phyloP scores from a whole-genome alignment of 768 basidiomycete species.

The Mycena maculata region DNA sequence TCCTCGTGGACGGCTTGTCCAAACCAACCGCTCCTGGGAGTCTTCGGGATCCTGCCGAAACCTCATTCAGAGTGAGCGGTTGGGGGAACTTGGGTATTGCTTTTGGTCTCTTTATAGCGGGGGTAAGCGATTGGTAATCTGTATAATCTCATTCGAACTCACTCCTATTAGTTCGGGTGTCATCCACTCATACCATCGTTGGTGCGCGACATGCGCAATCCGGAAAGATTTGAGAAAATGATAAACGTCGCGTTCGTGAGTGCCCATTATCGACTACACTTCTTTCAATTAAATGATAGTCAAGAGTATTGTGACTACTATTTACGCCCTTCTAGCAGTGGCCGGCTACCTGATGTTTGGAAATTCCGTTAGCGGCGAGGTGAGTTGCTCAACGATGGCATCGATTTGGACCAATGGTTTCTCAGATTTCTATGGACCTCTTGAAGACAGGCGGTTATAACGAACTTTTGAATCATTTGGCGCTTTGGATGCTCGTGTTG shows the following conservation, averaged over 20 bases:
- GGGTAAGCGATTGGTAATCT: slow-evolving; percentile 60
- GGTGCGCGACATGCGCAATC: slow-evolving; percentile 90
- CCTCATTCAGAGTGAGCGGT: slow-evolving; percentile 65
- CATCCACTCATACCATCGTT: slow-evolving; percentile 93
- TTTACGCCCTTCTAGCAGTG: slow-evolving; percentile 77
- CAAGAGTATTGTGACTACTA: slow-evolving; percentile 69
- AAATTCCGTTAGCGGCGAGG: slow-evolving; percentile 81
- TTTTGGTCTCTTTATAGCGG: slow-evolving; percentile 93
- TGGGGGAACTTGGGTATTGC: slow-evolving; percentile 76
- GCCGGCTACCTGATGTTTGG: slow-evolving; percentile 96
- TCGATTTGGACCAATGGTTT: background rate
- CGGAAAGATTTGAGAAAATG: slow-evolving; percentile 82
- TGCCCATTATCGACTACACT: slow-evolving; percentile 22
- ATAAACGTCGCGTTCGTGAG: slow-evolving; percentile 89
- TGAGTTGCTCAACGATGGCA: slow-evolving; percentile 44
- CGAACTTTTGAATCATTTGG: slow-evolving; percentile 72
- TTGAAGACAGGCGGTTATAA: slow-evolving; percentile 80
- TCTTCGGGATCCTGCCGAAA: slow-evolving; percentile 79
- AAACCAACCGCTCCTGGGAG: slow-evolving; percentile 83
- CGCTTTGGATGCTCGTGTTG: slow-evolving; percentile 89
- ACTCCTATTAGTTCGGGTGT: slow-evolving; percentile 77
- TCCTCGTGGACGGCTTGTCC: slow-evolving; percentile 85
- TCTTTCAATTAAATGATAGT: slow-evolving; percentile 3
- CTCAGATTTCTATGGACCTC: slow-evolving; percentile 85
- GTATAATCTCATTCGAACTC: background rate